These are phyloP conservation scores for Balakata baccata DNA, from an alignment of 345 rosid genomes.

Conservation along the genomic window DNA sequence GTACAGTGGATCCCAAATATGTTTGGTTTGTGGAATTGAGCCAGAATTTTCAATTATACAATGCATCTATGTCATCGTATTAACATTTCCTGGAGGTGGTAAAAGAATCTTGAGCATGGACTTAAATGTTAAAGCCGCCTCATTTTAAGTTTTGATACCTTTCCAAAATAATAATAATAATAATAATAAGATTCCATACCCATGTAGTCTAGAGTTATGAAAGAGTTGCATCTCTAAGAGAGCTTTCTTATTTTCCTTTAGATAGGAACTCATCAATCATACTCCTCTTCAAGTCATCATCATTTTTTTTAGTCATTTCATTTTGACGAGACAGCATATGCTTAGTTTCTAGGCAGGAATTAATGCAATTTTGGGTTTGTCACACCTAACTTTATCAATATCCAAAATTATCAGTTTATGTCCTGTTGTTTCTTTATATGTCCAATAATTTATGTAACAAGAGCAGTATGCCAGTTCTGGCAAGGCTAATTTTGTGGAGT, in stretches of 20 bases:
- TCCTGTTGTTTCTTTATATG: too few species aligned
- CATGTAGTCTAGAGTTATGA: neutral
- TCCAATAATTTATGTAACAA: neutral
- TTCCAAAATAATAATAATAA: too few species aligned
- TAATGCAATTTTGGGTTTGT: neutral
- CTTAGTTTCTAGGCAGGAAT: neutral
- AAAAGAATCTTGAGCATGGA: neutral
- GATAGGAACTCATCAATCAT: neutral
- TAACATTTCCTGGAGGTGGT: neutral
- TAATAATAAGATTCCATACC: too few species aligned
- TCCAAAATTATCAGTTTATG: neutral
- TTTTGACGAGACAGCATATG: neutral
- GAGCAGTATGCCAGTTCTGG: neutral
- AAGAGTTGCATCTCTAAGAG: neutral
- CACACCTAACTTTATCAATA: neutral
- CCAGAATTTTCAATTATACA: neutral
- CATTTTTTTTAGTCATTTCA: neutral
- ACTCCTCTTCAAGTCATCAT: neutral
- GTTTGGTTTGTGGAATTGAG: neutral
- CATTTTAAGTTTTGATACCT: neutral
- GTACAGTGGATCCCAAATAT: neutral
- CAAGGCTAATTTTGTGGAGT: neutral
- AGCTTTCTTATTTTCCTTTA: neutral
- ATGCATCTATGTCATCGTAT: neutral
- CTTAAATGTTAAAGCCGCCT: neutral